Percentiles rank a stretch among this genome's conserved stretches.
phyloP scores from a whole-genome alignment of 2,329 filamentous ascomycete genomes.

The Biscogniauxia mediterranea region DNA sequence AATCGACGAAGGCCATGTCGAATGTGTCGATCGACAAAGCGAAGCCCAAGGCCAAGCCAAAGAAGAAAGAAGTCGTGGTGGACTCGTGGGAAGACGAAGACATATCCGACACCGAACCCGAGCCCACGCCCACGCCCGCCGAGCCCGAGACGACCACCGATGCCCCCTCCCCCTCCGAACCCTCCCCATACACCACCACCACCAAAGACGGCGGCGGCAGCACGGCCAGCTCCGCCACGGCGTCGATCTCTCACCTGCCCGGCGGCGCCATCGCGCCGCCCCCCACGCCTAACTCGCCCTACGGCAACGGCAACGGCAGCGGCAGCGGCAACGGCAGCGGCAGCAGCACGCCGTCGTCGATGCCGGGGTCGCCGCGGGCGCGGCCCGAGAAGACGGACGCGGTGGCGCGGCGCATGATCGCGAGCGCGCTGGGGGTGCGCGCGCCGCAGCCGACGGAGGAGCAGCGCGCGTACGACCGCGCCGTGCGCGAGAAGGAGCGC shows the following conservation, averaged over 20 bases:
- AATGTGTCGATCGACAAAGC: constrained; percentile 31
- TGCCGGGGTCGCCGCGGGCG: background rate
- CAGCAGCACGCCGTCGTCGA: constrained; percentile 4
- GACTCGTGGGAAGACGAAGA: constrained; percentile 80
- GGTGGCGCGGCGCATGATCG: constrained; percentile 86
- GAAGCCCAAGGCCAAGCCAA: constrained; percentile 27
- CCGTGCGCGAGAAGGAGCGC: constrained; percentile 79
- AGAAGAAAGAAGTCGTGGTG: constrained; percentile 46
- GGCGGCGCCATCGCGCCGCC: constrained; percentile 54
- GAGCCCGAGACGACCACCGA: too few species aligned
- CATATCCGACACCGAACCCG: constrained; percentile 42
- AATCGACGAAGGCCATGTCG: constrained; percentile 26
- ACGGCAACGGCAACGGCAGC: constrained; percentile 19
- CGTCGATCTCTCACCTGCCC: too few species aligned
- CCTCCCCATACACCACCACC: constrained; percentile 15
- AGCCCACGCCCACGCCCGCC: constrained; percentile 1
- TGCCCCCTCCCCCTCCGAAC: constrained; percentile 28
- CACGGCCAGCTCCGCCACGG: constrained; percentile 16
- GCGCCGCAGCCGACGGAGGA: constrained; percentile 83
- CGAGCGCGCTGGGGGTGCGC: constrained; percentile 78
- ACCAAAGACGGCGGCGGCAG: constrained; percentile 19
- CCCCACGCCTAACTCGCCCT: constrained; percentile 63
- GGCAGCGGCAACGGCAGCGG: constrained; percentile 9
- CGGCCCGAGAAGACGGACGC: constrained; percentile 88
- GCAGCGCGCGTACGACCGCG: constrained; percentile 80